Evolutionary conservation across 306 rosid species (phyloP).

Genomic region (Cicer chorassanicum): DNA sequence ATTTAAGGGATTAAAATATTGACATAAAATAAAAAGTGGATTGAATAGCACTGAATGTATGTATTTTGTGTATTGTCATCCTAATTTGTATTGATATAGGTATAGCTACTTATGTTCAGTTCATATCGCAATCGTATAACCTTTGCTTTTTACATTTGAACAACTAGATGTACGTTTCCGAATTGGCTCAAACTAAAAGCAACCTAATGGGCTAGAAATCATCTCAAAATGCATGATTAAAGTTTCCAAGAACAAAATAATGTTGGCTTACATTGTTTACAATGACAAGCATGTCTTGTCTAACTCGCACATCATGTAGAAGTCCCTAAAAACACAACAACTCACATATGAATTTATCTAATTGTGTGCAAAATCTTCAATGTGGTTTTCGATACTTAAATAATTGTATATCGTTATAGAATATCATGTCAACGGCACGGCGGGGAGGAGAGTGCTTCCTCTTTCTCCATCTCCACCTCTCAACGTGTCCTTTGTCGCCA

Average conservation of each 20-base stretch:
- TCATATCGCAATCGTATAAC: not conserved
- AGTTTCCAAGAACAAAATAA: not conserved
- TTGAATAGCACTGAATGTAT: not conserved
- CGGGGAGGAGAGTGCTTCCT: no score
- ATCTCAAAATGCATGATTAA: conserved; percentile 3
- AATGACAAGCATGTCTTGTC: not conserved
- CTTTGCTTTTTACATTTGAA: not conserved
- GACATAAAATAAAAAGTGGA: not conserved
- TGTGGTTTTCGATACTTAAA: no score
- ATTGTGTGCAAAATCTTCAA: no score
- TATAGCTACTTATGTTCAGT: not conserved
- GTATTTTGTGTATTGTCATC: not conserved
- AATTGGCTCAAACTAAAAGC: not conserved
- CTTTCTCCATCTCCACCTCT: no score
- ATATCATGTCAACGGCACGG: no score
- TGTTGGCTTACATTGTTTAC: not conserved
- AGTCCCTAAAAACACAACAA: no score
- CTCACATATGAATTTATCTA: no score
- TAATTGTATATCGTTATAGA: no score
- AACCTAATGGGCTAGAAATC: not conserved
- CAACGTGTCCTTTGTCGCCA: no score
- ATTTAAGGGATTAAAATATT: not conserved
- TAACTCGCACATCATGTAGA: not conserved
- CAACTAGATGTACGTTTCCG: not conserved
- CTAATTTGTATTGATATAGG: conserved; percentile 28